Evolutionary conservation across 1,139 yeast genomes (phyloP).

Genomic region (Hyphopichia pseudoburtonii): DNA sequence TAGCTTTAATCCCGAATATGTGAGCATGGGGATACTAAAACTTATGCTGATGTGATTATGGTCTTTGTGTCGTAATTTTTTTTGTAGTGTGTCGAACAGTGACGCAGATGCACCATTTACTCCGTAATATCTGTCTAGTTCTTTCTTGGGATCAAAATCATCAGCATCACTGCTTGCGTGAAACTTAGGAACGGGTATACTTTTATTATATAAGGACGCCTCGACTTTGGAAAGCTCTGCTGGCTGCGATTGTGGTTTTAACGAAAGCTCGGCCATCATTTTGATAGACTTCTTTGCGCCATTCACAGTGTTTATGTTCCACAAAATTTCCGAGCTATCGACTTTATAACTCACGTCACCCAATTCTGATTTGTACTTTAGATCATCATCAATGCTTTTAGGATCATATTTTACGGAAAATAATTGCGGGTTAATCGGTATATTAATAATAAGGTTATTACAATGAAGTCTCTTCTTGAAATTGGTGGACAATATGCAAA

Average conservation of each 20-base stretch:
- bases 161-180: constrained; percentile 9
- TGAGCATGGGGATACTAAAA: constrained; percentile 42
- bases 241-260: too few species aligned
- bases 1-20: constrained; percentile 44
- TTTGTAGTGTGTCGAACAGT: constrained; percentile 20
- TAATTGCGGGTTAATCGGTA: constrained; percentile 39
- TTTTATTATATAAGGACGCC: background rate
- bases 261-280: constrained; percentile 52
- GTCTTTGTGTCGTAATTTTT: constrained; percentile 11
- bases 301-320: constrained; percentile 59
- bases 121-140: constrained; percentile 43
- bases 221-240: background rate
- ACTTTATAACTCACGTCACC: constrained; percentile 44
- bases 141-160: constrained; percentile 21
- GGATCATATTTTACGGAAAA: constrained; percentile 37
- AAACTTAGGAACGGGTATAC: background rate
- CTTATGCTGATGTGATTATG: constrained; percentile 30
- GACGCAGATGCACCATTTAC: constrained; percentile 36
- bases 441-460: constrained; percentile 27
- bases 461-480: constrained; percentile 39
- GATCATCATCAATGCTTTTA: constrained; percentile 21
- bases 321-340: constrained; percentile 52
- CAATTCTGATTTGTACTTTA: constrained; percentile 42
- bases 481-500: constrained; percentile 35
- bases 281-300: constrained; percentile 44